Base-by-base conservation (phyloP, 1,284 basidiomycete genomes). In the Kwoniella shivajii region DNA sequence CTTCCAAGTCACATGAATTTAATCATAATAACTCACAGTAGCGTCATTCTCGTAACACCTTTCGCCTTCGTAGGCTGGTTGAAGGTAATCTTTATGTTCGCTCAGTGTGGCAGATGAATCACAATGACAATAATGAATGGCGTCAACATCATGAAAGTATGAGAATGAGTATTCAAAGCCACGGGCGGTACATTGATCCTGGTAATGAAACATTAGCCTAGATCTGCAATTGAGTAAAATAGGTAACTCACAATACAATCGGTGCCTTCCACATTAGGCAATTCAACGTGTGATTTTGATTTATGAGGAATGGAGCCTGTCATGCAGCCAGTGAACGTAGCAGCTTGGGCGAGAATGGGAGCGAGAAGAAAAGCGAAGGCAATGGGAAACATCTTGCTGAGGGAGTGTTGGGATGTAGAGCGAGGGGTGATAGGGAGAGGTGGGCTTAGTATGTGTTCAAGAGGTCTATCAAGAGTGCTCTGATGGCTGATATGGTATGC, bases 291-390 rank as follows among this genome's bases (percentile, higher is more conserved):
- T 10, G 44, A 16, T 6, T 33, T 38, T 30, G 38, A 53, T 30
- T 18, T 30, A 30, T 44, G 45, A 27, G 56, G 44, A 13, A 53
- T 6, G 11, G 27, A 6, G 16, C 44, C 27, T 20, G 50, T 36
- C 45, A 52, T 53, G 30, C 56, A 57, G 26, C 50, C 56, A n/a
- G 56, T 45, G 20, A 57, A 57, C 6, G 56, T 31, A 22, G 56
- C 50, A 7, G 56, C 56, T 14, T 34, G 13, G 33, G 31, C 49
- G 6, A 45, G n/a, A 6, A 41, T 30, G 30, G 52, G 44, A 36
- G 42, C 34, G 36, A 47, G 30, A 6, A 48, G 20, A 27, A 54
- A 26, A 37, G 41, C 26, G n/a, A 48, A 24, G 29, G 33, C 39
- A 10, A 45, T 33, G 18, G 33, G 27, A 20, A 30, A 36, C 45